Base-by-base conservation (phyloP, 192 early-diverging fungal genomes). In the Gryganskiella cystojenkinii region DNA sequence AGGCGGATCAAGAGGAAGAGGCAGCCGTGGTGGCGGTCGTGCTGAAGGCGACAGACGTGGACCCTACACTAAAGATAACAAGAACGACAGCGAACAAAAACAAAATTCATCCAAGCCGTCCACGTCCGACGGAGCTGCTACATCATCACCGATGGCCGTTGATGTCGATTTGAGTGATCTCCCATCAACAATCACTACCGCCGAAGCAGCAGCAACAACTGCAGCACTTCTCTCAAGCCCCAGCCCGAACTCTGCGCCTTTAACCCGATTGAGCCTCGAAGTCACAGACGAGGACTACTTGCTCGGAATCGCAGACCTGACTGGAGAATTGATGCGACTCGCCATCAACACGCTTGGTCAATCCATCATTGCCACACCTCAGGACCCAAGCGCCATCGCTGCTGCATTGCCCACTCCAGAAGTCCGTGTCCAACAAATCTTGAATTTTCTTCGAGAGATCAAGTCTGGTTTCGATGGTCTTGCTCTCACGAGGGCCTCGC, bases 321-420 rank as follows among this genome's bases (percentile, higher is more conserved):
- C 86, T 10, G 88, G 88, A 47, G 88, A 89, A 57, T 55, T 90
- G 27, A 89, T 90, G 88, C 74, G 88, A 47, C 72, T 83, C 15
- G 79, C 79, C 7, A 88, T 89, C 69, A 88, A 88, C 46, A 61
- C 70, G 20, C 69, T 90, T 17, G 79, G 73, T 22, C 74, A 78
- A 37, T 68, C 74, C 0, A 27, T 78, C 0, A 60, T 69, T 11
- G 24, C 55, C 13, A 28, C 56, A 5, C 58, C 50, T 33, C 51
- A 56, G 34, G 46, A 61, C 11, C 13, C 24, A 1, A 33, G 27
- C 19, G 10, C 49, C 6, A 22, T 15, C 3, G 28, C 6, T 19
- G 34, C n/a, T 51, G 6, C 46, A 11, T 50, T 46, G 3, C 35
- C 66, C 20, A 53, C 61, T 25, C 74, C 74, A 2, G 74, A 78